Evolutionary conservation across 805 yeast genomes (phyloP), one percentile per base, ranked within the genome.

Genomic region (Wickerhamiella qilinensis): DNA sequence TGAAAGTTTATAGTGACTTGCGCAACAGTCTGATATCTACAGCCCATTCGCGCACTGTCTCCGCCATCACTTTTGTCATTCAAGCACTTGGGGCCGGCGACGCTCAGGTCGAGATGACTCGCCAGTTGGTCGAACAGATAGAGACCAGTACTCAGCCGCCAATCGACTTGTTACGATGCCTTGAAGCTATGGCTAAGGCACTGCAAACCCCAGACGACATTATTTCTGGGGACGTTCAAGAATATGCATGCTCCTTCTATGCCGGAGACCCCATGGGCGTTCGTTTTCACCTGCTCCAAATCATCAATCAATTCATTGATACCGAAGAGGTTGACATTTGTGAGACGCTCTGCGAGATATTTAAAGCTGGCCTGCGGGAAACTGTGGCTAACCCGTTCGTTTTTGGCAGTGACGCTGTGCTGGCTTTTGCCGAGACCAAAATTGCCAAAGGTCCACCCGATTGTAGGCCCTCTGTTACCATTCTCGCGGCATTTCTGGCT

Each of bases 171-270:
- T 55, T 82, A 20, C 58, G 69, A 12, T 79, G 84, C 50, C 54
- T 84, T 0, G 65, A 67, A n/a, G 81, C 77, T 38, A 60, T 83
- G 3, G 91, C 84, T 0, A 77, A 75, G 40, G 83, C 85, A 0
- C 55, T 78, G 50, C 71, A 71, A 36, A 55, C 69, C 2, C 76
- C 82, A 0, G 73, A 65, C 30, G 83, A 75, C 19, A 58, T 62
- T 2, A 19, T 19, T 24, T 66, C 33, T 36, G 37, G 34, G 62
- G 31, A 68, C 63, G 18, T 14, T 11, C 15, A 30, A 9, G 56
- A 56, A 18, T 59, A 56, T 31, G 59, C 59, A 19, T 48, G 45
- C 6, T 60, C 56, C 14, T 53, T 52, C 35, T 53, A 60, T 49
- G 46, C 52, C 8, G 51, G 54, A 5, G 53, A 59, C 32, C 49